These are phyloP conservation scores for Rhizopus microsporus DNA, from an alignment of 371 early-diverging fungal genomes.

Conservation along the genomic window DNA sequence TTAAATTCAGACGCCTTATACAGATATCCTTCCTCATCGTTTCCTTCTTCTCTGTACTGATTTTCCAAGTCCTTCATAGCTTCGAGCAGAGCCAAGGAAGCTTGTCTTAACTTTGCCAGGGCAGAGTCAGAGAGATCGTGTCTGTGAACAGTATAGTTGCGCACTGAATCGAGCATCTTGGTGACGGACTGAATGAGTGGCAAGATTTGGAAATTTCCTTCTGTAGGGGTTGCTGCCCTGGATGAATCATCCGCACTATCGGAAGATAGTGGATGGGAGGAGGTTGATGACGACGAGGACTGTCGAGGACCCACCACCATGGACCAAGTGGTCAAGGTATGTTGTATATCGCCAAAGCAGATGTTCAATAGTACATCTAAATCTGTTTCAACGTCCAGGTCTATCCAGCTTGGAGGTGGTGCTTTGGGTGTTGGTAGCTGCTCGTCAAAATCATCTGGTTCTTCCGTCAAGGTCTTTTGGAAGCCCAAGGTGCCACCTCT, in stretches of 20 bases:
- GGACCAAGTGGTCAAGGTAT: conserved; percentile 37
- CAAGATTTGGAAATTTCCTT: conserved; percentile 33
- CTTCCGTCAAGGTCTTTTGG: conserved; percentile 26
- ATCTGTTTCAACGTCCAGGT: conserved; percentile 48
- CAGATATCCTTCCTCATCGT: conserved; percentile 28
- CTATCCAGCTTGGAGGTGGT: conserved; percentile 51
- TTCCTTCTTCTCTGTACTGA: conserved; percentile 32
- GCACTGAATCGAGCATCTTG: conserved; percentile 41
- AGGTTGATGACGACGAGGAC: conserved; percentile 14
- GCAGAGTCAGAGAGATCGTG: conserved; percentile 41
- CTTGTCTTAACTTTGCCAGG: conserved; percentile 32
- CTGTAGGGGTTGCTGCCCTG: conserved; percentile 1
- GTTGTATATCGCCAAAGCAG: conserved; percentile 43
- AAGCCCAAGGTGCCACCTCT: conserved; percentile 52
- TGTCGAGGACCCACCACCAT: conserved; percentile 33
- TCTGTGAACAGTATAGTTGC: conserved; percentile 45
- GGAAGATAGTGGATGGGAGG: conserved; percentile 4
- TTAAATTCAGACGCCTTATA: conserved; percentile 38
- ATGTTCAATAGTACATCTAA: conserved; percentile 38
- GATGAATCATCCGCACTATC: conserved; percentile 3
- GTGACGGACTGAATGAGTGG: conserved; percentile 43
- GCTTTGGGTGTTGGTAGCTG: conserved; percentile 35
- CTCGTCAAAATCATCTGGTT: conserved; percentile 34
- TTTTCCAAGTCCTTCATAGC: conserved; percentile 41
- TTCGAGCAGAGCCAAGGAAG: conserved; percentile 34